Evolutionary conservation across 352 stramenopile species (phyloP), one percentile per base, ranked within the genome.

Genomic region (Plasmopara muralis): DNA sequence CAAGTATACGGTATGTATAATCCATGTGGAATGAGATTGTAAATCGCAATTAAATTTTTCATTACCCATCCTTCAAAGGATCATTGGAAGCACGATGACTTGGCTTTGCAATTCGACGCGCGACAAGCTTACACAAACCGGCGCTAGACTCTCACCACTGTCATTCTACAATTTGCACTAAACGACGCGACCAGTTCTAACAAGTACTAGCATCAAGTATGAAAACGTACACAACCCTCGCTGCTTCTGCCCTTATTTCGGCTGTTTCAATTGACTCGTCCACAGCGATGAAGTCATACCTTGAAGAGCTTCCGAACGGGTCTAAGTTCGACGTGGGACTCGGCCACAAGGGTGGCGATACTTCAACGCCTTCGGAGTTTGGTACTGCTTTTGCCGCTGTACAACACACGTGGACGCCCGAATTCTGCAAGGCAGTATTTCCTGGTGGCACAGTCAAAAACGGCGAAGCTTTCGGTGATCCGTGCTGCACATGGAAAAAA

Each of bases 401-500:
- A 9, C n/a, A 20, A 9, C 45, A 61, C 43, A 64, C 52, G 34
- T 78, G 69, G 69, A 46, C 43, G n/a, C 9, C 31, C 0, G 45
- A 44, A 6, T 63, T 70, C 45, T 70, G 62, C 38, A 52, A 57
- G 20, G 49, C 47, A 4, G 56, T 37, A 37, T 70, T 70, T 54
- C 55, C 55, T 25, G 61, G 61, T n/a, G 14, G 55, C 2, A 49
- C 40, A 9, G 65, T 73, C 53, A 74, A 62, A 16, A 65, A 67
- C 57, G 71, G 71, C 38, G 65, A 55, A 15, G 71, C 66, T 38
- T 74, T 82, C 58, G 71, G 71, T 6, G 71, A 81, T 60, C 71
- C 71, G 54, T 81, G 71, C 37, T 81, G 71, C 68, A 74, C 60
- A 54, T 82, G 68, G 68, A 66, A 53, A 20, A 63, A 60, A 49